phyloP scores from a whole-genome alignment of 75 land plant genomes.

The Isoetes taiwanensis region DNA sequence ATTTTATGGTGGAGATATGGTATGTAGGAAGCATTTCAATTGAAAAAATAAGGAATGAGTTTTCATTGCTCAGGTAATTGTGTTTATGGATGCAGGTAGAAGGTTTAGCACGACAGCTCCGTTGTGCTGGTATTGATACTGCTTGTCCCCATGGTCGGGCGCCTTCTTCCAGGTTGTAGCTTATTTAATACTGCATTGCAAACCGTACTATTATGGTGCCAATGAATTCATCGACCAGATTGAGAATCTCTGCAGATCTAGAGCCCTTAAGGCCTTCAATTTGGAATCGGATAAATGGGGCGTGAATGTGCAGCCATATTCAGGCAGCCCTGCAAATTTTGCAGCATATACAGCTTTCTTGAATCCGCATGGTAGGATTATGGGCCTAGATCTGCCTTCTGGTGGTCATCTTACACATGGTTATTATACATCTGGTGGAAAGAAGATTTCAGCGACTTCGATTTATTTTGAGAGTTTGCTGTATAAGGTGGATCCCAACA shows the following conservation, averaged over 20 bases:
- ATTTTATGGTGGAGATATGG: too few relatives aligned
- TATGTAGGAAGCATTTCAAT: too few relatives aligned
- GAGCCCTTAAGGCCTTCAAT: background rate
- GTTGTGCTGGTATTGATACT: too few relatives aligned
- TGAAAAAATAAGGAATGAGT: too few relatives aligned
- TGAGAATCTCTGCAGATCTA: background rate
- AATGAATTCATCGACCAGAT: constrained; percentile 5
- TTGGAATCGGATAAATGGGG: background rate
- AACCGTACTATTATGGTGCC: too few relatives aligned
- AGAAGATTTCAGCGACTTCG: constrained; percentile 5
- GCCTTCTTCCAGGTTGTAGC: too few relatives aligned
- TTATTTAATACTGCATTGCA: too few relatives aligned
- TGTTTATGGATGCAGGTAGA: too few relatives aligned
- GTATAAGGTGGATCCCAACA: background rate
- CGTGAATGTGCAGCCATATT: constrained; percentile 5
- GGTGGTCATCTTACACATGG: background rate
- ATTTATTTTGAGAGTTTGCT: background rate
- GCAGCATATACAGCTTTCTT: background rate
- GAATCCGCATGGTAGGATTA: background rate
- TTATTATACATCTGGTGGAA: background rate
- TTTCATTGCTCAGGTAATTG: too few relatives aligned
- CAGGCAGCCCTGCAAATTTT: constrained; percentile 2
- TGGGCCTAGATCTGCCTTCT: background rate
- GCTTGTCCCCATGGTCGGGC: too few relatives aligned
- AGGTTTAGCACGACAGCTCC: too few relatives aligned